phyloP scores from a whole-genome alignment of 139 green algal species.

The Picochlorum sp. region DNA sequence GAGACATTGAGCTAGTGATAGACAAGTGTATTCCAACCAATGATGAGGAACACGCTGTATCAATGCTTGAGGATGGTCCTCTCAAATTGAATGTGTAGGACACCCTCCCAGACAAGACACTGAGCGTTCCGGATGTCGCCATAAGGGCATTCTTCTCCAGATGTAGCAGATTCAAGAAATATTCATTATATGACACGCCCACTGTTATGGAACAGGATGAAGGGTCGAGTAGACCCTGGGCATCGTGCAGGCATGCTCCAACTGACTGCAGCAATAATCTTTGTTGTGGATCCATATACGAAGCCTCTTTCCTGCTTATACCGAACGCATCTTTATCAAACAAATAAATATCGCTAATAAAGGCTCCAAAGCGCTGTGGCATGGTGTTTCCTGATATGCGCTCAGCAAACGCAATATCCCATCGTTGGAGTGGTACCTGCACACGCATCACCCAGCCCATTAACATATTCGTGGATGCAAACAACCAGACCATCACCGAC shows the following conservation, averaged over 20 bases:
- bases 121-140: constrained; percentile 36
- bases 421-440: constrained; percentile 35
- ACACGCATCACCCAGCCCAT: too few species aligned
- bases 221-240: not conserved
- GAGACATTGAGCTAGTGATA: constrained; percentile 17
- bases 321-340: constrained; percentile 70
- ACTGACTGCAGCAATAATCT: constrained; percentile 54
- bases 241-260: constrained; percentile 11
- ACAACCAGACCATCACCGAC: too few species aligned
- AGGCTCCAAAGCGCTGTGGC: constrained; percentile 42
- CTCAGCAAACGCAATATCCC: constrained; percentile 43
- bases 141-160: constrained; percentile 19
- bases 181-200: constrained; percentile 26
- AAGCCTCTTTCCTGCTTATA: constrained; percentile 46
- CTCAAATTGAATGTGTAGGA: constrained; percentile 64
- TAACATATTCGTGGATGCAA: too few species aligned
- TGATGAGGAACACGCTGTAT: constrained; percentile 82
- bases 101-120: constrained; percentile 54
- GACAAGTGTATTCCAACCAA: constrained; percentile 64
- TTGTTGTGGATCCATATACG: constrained; percentile 67
- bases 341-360: constrained; percentile 31
- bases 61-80: constrained; percentile 50
- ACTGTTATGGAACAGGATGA: constrained; percentile 17
- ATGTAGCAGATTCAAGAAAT: constrained; percentile 3
- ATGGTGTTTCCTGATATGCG: not conserved